Evolutionary conservation across 2,329 filamentous ascomycete species (phyloP), one percentile per base, ranked within the genome.

Genomic region (Fusarium austroafricanum): DNA sequence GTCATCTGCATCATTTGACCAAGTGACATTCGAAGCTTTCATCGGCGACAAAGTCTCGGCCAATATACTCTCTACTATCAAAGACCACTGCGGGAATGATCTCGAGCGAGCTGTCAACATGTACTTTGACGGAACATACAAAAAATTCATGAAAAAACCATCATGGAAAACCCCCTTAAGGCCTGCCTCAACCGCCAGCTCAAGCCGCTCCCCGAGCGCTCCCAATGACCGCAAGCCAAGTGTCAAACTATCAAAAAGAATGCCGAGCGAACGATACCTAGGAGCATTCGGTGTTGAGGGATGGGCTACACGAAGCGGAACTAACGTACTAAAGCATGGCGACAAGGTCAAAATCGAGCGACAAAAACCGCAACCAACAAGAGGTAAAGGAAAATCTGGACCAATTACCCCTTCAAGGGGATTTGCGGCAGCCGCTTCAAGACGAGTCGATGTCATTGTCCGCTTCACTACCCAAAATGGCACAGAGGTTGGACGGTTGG

Each of bases 251-350:
- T 59, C 66, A 35, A 69, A 65, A 23, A 72, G 63, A 6, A 79
- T 81, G 55, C 81, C 83, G 0, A 73, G 76, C 4, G 77, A 75
- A 33, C 81, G 96, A 73, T 99, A 98, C 73, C 87, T 98, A 63
- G 96, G 96, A 18, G 93, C 94, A 0, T 96, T 98, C 78, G 96
- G 96, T 10, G 94, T 92, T 6, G 93, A 91, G 54, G 96, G 90
- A 6, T 99, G 96, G 96, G 90, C 93, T 8, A 98, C 95, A 5
- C 89, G 90, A 72, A 97, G 93, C 77, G 95, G 95, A 1, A 81
- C 81, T 5, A 88, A 87, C 37, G 76, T 97, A 8, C 76, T 99
- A 26, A 91, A 89, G 68, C 92, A 97, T 73, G 93, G 92, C 17
- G 95, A 98, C 68, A 73, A 81, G n/a, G 89, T 99, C 59, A 89